These are phyloP conservation scores for Aspergillus latus DNA, from an alignment of 2,329 filamentous ascomycete species.

Conservation along the genomic window DNA sequence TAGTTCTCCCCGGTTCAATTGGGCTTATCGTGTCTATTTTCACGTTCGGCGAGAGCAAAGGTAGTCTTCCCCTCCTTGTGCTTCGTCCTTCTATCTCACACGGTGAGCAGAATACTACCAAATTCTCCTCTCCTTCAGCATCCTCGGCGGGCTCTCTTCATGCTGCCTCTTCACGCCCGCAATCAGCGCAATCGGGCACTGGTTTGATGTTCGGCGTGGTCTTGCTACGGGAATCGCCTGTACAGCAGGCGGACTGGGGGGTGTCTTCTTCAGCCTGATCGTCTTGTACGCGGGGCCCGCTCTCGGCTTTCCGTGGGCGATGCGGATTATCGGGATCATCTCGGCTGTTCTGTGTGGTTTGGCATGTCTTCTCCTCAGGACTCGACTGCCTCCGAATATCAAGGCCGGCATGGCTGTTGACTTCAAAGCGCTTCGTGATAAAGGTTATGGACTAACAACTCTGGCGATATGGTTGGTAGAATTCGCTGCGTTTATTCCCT, in stretches of 20 bases:
- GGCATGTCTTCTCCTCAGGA: constrained; percentile 22
- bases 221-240: constrained; percentile 37
- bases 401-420: constrained; percentile 20
- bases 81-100: too few relatives aligned
- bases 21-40: constrained; percentile 28
- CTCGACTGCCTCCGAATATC: constrained; percentile 24
- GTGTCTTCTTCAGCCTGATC: constrained; percentile 37
- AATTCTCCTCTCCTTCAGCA: constrained; percentile 36
- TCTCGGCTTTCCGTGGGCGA: constrained; percentile 34
- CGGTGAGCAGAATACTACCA: constrained; percentile 35
- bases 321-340: constrained; percentile 31
- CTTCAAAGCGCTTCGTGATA: constrained; percentile 24
- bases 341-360: constrained; percentile 21
- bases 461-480: constrained; percentile 34
- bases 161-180: constrained; percentile 33
- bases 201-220: constrained; percentile 34
- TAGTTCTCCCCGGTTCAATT: constrained; percentile 19
- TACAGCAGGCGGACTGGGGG: constrained; percentile 36
- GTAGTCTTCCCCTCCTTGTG: too few relatives aligned
- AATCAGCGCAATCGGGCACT: constrained; percentile 34
- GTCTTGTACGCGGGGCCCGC: constrained; percentile 27
- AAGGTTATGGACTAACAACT: constrained; percentile 25
- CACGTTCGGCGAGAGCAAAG: constrained; percentile 20
- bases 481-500: constrained; percentile 36
- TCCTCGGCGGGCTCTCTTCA: constrained; percentile 34